Evolutionary conservation across 1,139 yeast genomes (phyloP).

Genomic region (Kodamaea plutei): DNA sequence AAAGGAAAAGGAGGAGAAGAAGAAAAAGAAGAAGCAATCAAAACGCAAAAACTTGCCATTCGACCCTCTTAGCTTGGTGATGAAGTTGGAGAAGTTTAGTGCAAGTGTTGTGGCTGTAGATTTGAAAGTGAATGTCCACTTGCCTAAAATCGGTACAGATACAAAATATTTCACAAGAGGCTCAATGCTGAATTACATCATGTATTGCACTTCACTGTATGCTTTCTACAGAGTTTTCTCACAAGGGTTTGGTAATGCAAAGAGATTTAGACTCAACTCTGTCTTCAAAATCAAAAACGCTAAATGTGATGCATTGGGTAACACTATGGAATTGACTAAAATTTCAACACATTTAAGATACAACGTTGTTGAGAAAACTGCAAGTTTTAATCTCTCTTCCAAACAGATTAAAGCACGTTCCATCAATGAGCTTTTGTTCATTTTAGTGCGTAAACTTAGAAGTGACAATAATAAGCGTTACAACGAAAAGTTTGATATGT

Average conservation of each 20-base stretch:
- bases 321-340: slow-evolving; percentile 27
- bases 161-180: slow-evolving; percentile 23
- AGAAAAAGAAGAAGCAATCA: background rate
- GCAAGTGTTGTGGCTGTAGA: slow-evolving; percentile 32
- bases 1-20: background rate
- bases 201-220: slow-evolving; percentile 22
- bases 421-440: slow-evolving; percentile 37
- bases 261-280: slow-evolving; percentile 11
- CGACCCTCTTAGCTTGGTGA: slow-evolving; percentile 7
- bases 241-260: slow-evolving; percentile 17
- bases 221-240: slow-evolving; percentile 28
- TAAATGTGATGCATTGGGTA: slow-evolving; percentile 30
- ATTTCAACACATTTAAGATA: slow-evolving; percentile 26
- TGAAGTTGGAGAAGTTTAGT: slow-evolving; percentile 18
- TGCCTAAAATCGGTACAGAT: slow-evolving; percentile 25
- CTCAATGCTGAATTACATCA: slow-evolving; percentile 25
- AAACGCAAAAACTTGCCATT: slow-evolving; percentile 1
- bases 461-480: slow-evolving; percentile 31
- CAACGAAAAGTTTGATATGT: slow-evolving; percentile 11
- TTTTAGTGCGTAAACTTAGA: slow-evolving; percentile 31
- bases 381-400: slow-evolving; percentile 24
- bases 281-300: slow-evolving; percentile 31
- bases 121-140: slow-evolving; percentile 25
- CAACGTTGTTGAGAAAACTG: slow-evolving; percentile 18
- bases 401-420: slow-evolving; percentile 31